Evolutionary conservation across 768 basidiomycete genomes (phyloP), one percentile per base, ranked within the genome.

Genomic region (Hortiboletus campestris): DNA sequence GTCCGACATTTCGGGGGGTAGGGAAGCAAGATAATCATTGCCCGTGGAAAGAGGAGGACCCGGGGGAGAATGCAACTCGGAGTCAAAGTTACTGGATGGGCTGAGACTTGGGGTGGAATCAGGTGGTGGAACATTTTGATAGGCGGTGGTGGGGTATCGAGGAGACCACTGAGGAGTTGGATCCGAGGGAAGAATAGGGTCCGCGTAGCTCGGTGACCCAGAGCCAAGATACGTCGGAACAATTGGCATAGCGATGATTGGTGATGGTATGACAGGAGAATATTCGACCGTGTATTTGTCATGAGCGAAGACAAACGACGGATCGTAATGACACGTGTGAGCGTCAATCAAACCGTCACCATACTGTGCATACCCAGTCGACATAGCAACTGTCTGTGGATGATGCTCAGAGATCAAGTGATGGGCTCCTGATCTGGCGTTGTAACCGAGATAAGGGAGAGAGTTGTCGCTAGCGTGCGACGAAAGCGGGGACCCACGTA

Each of bases 171-270:
- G 41, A 17, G 16, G 32, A 16, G 17, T 20, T 14, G 42, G 46
- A 35, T 40, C 45, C 10, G 29, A 25, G 28, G 40, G 13, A 16
- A 50, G 12, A 28, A n/a, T 2, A 36, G 53, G 44, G 54, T 47
- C 38, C 12, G 31, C 3, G 49, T 55, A 13, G 28, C 25, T 50
- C 12, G 55, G 25, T 2, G 11, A 10, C 13, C 35, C 51, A 42
- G 41, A 17, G 20, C 22, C 38, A 22, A 29, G 32, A 9, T 44
- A 31, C 16, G 29, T 49, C 46, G 54, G 59, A 39, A 45, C 19
- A 35, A 52, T 53, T 20, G 63, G 48, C 54, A 55, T 45, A 46
- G 49, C 1, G 25, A 55, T 31, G 12, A 19, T 20, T 19, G 49
- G 29, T 39, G 57, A 46, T 19, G 43, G 34, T 31, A 40, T 20